Conservation (phyloP, 441 rosid genomes). For the Gossypium davidsonii region DNA sequence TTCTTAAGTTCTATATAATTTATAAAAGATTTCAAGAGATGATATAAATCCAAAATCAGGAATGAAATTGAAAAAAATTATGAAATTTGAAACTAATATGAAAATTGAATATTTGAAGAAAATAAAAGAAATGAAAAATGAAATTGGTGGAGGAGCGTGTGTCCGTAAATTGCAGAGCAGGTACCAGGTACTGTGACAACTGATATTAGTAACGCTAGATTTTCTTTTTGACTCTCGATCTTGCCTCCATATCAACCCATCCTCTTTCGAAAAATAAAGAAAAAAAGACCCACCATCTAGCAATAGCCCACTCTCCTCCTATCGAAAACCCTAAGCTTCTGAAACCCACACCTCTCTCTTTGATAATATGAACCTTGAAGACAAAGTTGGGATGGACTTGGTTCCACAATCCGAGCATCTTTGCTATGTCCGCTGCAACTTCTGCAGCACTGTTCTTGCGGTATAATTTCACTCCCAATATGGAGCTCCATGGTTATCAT, state of each 20-base stretch:
- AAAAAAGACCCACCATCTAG: not conserved
- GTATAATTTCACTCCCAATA: constrained; percentile 27
- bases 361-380: constrained; percentile 55
- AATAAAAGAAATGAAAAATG: not conserved
- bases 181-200: constrained; percentile 3
- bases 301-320: not conserved
- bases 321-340: constrained; percentile 7
- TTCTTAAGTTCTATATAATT: too few species aligned
- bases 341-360: not conserved
- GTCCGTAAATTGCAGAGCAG: constrained; percentile 7
- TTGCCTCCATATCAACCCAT: not conserved
- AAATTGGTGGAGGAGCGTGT: not conserved
- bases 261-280: not conserved
- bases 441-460: constrained; percentile 97
- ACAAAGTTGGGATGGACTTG: constrained; percentile 56
- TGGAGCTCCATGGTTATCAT: not conserved
- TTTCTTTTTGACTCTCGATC: constrained; percentile 13
- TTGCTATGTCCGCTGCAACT: constrained; percentile 95
- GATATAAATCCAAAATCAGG: not conserved
- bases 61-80: not conserved
- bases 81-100: too few species aligned
- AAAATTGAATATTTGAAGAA: not conserved
- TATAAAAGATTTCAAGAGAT: too few species aligned
- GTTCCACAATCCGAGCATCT: constrained; percentile 71
- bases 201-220: not conserved